Conservation (phyloP, 495 filamentous ascomycete species). For the Echria macrotheca region DNA sequence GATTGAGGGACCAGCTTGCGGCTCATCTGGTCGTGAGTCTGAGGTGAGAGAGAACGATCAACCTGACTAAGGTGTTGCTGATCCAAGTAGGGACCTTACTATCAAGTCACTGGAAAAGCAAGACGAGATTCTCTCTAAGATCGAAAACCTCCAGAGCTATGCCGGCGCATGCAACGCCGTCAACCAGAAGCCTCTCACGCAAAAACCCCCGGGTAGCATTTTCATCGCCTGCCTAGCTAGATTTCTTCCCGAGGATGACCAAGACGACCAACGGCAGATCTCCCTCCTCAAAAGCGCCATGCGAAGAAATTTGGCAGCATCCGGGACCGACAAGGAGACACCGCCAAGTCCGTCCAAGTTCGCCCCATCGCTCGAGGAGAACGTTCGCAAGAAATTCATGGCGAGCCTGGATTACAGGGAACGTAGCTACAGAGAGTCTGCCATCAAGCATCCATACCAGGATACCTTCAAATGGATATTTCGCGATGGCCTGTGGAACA, state of each 20-base stretch:
- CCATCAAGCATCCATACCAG: slow-evolving; percentile 2
- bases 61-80: no score
- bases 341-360: no score
- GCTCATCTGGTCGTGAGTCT: background rate
- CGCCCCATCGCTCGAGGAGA: no score
- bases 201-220: background rate
- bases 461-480: slow-evolving; percentile 1
- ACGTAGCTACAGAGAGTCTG: background rate
- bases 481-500: background rate
- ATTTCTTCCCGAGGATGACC: background rate
- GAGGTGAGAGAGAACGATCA: no score
- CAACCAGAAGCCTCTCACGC: background rate
- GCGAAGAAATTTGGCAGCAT: background rate
- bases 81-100: background rate
- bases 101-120: background rate
- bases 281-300: background rate
- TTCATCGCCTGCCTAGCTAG: background rate
- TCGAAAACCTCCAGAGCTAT: background rate
- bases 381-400: background rate
- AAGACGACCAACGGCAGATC: background rate
- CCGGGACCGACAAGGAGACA: no score
- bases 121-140: background rate
- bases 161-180: background rate
- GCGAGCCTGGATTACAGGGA: slow-evolving; percentile 1
- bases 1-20: background rate